These are phyloP conservation scores for Didymella keratinophila DNA, from an alignment of 2,329 filamentous ascomycete genomes.

Conservation along the genomic window DNA sequence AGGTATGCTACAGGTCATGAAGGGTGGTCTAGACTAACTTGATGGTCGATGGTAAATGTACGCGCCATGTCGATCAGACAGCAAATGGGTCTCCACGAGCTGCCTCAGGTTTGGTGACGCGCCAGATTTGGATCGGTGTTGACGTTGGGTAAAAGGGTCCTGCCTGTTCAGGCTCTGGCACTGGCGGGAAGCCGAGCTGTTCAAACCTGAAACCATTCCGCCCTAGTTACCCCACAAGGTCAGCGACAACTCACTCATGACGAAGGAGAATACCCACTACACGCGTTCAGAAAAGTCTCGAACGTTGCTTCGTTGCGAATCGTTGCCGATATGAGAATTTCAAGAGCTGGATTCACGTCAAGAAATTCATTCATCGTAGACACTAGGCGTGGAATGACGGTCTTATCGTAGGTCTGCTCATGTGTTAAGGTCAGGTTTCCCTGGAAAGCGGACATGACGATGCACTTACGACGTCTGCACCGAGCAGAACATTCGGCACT, in stretches of 20 bases:
- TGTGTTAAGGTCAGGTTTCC: conserved; percentile 27
- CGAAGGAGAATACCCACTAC: conserved; percentile 56
- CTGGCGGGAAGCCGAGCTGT: conserved; percentile 42
- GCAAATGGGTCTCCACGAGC: conserved; percentile 34
- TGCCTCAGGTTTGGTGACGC: conserved; percentile 45
- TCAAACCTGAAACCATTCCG: conserved; percentile 48
- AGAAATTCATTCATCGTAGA: conserved; percentile 71
- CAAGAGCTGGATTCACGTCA: conserved; percentile 61
- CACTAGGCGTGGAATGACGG: conserved; percentile 69
- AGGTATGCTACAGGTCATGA: conserved; percentile 25
- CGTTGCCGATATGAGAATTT: conserved; percentile 73
- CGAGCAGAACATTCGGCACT: conserved; percentile 70
- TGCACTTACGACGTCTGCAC: conserved; percentile 71
- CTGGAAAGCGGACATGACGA: conserved; percentile 15
- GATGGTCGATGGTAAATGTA: conserved; percentile 20
- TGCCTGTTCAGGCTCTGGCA: conserved; percentile 55
- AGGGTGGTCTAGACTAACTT: conserved; percentile 30
- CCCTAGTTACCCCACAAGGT: conserved; percentile 49
- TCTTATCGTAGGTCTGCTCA: conserved; percentile 71
- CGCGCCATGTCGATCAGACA: conserved; percentile 29
- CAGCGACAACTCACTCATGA: conserved; percentile 40
- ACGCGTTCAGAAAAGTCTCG: conserved; percentile 67
- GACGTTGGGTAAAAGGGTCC: conserved; percentile 71
- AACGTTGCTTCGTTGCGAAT: conserved; percentile 76
- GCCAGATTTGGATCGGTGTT: conserved; percentile 67